phyloP scores from a whole-genome alignment of 129 eudicot species.

The Deinandra increscens region DNA sequence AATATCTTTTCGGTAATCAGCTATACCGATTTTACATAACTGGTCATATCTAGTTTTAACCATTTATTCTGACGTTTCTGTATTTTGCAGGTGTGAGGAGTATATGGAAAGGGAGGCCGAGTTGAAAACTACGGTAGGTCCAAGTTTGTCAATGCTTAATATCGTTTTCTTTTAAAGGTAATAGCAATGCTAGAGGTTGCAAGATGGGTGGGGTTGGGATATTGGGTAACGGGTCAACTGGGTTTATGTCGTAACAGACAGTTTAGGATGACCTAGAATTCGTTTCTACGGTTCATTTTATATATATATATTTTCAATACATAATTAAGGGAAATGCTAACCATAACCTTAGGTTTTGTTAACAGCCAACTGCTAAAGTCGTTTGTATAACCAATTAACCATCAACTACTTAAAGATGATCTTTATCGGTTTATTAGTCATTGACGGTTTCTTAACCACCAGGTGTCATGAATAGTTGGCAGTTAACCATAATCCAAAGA shows the following conservation, averaged over 20 bases:
- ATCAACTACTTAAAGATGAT: not conserved
- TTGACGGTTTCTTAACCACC: not conserved
- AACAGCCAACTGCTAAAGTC: not conserved
- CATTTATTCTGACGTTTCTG: not conserved
- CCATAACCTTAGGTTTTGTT: not conserved
- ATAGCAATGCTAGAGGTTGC: not conserved
- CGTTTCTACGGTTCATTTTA: not conserved
- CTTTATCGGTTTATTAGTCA: not conserved
- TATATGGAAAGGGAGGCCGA: conserved; percentile 53
- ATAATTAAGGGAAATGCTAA: not conserved
- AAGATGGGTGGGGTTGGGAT: not conserved
- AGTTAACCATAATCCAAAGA: not conserved
- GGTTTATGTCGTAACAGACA: not conserved
- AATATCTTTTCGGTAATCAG: not conserved
- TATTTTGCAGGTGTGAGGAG: conserved; percentile 63
- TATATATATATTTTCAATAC: too few species aligned
- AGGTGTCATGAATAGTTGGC: not conserved
- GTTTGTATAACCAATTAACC: not conserved
- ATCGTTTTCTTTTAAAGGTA: not conserved
- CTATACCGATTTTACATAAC: not conserved
- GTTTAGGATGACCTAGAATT: not conserved
- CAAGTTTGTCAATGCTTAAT: not conserved
- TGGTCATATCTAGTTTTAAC: not conserved
- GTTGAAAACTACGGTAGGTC: conserved; percentile 53
- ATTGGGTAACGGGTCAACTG: not conserved